A percentile compares a stretch with the other conserved stretches of the same genome.
Conservation (phyloP, 208 protist species). For the Strigomonas oncopelti region DNA sequence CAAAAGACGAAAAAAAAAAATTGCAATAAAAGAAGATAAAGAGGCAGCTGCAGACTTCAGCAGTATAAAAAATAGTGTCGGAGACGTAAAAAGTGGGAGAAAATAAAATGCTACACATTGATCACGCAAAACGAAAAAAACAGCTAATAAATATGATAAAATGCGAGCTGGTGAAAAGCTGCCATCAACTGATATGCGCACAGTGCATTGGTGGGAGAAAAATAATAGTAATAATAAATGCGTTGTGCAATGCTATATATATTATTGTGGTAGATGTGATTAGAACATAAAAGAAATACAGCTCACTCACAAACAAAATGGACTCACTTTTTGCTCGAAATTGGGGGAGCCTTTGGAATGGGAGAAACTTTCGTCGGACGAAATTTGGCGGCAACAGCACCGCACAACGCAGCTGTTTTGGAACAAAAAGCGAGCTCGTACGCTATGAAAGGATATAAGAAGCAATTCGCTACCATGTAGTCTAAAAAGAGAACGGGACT, state of each 20-base stretch:
- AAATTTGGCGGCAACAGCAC: neutral
- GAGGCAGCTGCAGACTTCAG: neutral
- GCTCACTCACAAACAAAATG: neutral
- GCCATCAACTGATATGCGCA: neutral
- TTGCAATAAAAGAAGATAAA: slow-evolving; percentile 15
- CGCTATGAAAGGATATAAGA: slow-evolving; percentile 49
- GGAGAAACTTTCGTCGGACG: neutral
- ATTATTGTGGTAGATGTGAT: too few species aligned
- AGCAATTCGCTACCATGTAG: slow-evolving; percentile 57
- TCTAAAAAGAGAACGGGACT: slow-evolving; percentile 61
- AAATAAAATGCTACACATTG: too few species aligned
- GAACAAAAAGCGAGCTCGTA: slow-evolving; percentile 50
- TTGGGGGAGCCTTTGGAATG: slow-evolving; percentile 27
- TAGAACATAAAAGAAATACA: neutral
- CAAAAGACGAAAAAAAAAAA: slow-evolving; percentile 4
- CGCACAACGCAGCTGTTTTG: slow-evolving; percentile 12
- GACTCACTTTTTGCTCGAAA: neutral
- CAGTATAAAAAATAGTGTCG: neutral
- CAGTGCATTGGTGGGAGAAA: neutral
- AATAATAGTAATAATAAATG: slow-evolving; percentile 2
- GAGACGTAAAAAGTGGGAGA: slow-evolving; percentile 1
- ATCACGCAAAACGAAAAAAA: slow-evolving; percentile 8
- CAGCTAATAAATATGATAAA: neutral
- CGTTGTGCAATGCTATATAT: neutral
- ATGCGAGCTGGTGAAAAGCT: neutral